A percentile compares a stretch with the other conserved stretches of the same genome.
phyloP scores from a whole-genome alignment of 176 grass and related monocot genomes.

The maize (Zea mays) region Zm-B73-REFERENCE-NAM-5.0 NC_050105.1:151516001-151516500 shows the following conservation, averaged over 20 bases:
- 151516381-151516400: not conserved
- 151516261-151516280: not conserved
- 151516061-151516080: constrained; percentile 13
- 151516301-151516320: not conserved
- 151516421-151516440: not conserved
- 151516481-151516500: no score
- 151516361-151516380: not conserved
- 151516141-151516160: not conserved
- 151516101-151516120: not conserved
- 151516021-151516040: no score
- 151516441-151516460: no score
- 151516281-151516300: no score
- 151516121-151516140: not conserved
- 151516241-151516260: not conserved
- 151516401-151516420: not conserved
- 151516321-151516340: not conserved
- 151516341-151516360: not conserved
- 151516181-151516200: not conserved
- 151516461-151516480: no score
- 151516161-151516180: not conserved
- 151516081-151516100: not conserved
- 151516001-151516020: no score
- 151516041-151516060: no score
- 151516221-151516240: not conserved
- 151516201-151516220: not conserved